Evolutionary conservation across 441 rosid genomes (phyloP), one percentile per base, ranked within the genome.

Genomic region (Codiaeum variegatum): DNA sequence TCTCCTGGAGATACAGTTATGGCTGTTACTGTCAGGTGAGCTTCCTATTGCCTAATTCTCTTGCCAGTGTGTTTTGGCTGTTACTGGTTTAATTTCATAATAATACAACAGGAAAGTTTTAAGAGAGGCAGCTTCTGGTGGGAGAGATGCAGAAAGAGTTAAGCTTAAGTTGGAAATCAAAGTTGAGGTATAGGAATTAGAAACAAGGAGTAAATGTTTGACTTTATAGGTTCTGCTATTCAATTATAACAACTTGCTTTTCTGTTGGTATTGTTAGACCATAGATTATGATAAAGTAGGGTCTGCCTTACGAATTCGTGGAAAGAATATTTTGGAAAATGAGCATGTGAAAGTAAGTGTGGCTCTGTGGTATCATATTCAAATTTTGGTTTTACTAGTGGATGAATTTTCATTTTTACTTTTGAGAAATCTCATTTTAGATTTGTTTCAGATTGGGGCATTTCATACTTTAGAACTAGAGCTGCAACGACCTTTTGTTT

Each of bases 381-480:
- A 5, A 12, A 16, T 70, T 62, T 26, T n/a, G n/a, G 11, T 72
- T 71, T 70, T 21, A 36, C 6, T 21, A 47, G 46, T 32, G 42
- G 40, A 16, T 31, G 44, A 6, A 29, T 51, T 70, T 32, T 47
- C 21, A 44, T 40, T 21, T 11, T 62, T n/a, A n/a, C 44, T 31
- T 47, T n/a, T 29, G 31, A 71, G 73, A 46, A 46, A 72, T 63
- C 61, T 75, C 23, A 15, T 61, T 51, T 16, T 75, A 59, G 32
- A 69, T 75, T 68, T 73, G n/a, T 72, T 73, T 66, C 86, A 94
- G 97, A 91, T 94, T 67, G 99, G 99, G 68, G 96, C 95, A 16
- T 94, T 87, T 75, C 98, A 94, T 77, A 94, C 98, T 59, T 75
- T 94, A 76, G 97, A 92, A 75, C 73, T 94, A 46, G 98, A 91